Conservation (phyloP, 352 stramenopile species). For the Pythium vanterpoolii region DNA sequence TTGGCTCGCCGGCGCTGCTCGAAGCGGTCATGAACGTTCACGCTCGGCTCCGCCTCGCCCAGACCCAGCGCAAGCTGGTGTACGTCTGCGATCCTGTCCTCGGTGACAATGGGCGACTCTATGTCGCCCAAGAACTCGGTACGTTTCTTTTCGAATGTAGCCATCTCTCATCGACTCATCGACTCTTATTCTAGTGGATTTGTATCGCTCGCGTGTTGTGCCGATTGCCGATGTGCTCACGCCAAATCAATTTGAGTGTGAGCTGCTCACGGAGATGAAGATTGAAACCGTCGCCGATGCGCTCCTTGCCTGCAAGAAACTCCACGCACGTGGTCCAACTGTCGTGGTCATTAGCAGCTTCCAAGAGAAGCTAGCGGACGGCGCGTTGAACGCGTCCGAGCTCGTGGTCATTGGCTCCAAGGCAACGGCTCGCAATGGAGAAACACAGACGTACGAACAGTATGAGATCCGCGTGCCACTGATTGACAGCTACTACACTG, state of each 20-base stretch:
- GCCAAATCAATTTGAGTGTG: constrained; percentile 85
- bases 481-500: constrained; percentile 83
- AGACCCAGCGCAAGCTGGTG: constrained; percentile 45
- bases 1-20: constrained; percentile 65
- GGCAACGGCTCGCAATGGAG: constrained; percentile 1
- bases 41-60: constrained; percentile 48
- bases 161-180: not conserved
- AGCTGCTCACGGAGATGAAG: constrained; percentile 70
- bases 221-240: constrained; percentile 83
- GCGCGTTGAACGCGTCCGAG: constrained; percentile 27
- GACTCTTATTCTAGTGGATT: constrained; percentile 42
- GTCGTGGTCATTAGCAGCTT: constrained; percentile 87
- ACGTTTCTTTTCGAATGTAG: constrained; percentile 12
- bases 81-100: constrained; percentile 87
- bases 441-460: constrained; percentile 45
- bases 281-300: constrained; percentile 64
- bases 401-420: constrained; percentile 72
- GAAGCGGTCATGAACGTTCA: constrained; percentile 69
- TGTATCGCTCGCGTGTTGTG: constrained; percentile 76
- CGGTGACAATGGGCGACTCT: constrained; percentile 76
- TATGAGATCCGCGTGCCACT: constrained; percentile 75
- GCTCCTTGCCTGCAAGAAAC: constrained; percentile 63
- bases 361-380: constrained; percentile 33
- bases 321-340: constrained; percentile 64
- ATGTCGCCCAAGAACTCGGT: constrained; percentile 79